Evolutionary conservation across 148 eudicot genomes (phyloP).

Genomic region (Salicornia ramosissima): DNA sequence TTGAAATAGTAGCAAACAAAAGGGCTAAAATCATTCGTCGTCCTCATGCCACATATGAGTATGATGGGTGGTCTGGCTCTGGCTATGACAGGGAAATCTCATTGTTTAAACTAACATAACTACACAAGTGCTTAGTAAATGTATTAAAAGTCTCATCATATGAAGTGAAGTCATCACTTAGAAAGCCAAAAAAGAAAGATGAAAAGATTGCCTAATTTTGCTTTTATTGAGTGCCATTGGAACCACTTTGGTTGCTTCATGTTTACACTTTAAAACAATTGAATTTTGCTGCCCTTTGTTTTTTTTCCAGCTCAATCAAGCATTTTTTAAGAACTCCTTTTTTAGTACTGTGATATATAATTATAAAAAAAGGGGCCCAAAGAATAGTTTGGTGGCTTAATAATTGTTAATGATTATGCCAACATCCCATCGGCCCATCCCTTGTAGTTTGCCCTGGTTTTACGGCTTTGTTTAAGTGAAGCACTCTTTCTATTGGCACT

Average conservation of each 20-base stretch:
- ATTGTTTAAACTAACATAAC: background rate
- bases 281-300: background rate
- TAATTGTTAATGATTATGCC: conserved; percentile 24
- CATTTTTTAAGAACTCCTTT: background rate
- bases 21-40: no score
- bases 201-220: background rate
- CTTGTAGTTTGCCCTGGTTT: conserved; percentile 1
- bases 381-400: conserved; percentile 33
- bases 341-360: background rate
- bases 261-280: conserved; percentile 11
- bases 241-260: conserved; percentile 19
- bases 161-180: background rate
- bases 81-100: background rate
- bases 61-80: background rate
- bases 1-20: no score
- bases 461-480: conserved; percentile 15
- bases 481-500: background rate
- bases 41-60: conserved; percentile 10
- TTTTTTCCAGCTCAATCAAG: conserved; percentile 24
- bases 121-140: background rate
- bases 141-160: conserved; percentile 12
- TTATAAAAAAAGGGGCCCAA: background rate
- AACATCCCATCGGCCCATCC: background rate
- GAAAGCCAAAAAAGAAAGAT: background rate
- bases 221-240: conserved; percentile 1